Conservation (phyloP, 495 filamentous ascomycete genomes). For the Tuber microsphaerosporum region DNA sequence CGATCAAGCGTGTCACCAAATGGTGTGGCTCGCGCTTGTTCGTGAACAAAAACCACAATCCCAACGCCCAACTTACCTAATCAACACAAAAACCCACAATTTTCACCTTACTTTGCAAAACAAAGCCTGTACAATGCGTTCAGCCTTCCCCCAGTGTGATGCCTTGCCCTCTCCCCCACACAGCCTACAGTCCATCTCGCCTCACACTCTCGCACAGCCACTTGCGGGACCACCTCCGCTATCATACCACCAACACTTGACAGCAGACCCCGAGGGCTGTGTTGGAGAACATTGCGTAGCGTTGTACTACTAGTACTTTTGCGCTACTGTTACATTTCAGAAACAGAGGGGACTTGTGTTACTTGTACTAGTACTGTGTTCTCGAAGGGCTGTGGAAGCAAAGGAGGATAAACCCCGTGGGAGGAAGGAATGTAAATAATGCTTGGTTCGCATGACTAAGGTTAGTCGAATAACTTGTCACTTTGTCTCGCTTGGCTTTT, state of each 20-base stretch:
- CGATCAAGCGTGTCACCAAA: not conserved
- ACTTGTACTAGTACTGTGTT: not conserved
- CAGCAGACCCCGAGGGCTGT: not conserved
- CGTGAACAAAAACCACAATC: not conserved
- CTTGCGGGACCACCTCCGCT: not conserved
- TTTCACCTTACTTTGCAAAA: not conserved
- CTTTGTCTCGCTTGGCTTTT: no score
- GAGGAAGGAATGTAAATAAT: not conserved
- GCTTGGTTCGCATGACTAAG: not conserved
- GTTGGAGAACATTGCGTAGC: not conserved
- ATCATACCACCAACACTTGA: not conserved
- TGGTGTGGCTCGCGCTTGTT: not conserved
- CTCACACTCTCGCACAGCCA: not conserved
- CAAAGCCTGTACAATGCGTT: not conserved
- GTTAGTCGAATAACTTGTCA: not conserved
- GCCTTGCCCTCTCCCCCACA: not conserved
- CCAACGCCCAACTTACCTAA: not conserved
- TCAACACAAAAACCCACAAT: not conserved
- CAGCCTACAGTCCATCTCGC: not conserved
- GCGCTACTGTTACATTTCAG: not conserved
- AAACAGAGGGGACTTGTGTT: not conserved
- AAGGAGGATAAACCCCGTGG: not conserved
- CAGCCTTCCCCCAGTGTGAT: not conserved
- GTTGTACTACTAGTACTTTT: not conserved
- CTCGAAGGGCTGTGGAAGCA: not conserved